Base-by-base conservation (phyloP, 1,284 basidiomycete species). In the Ganoderma sinense region DNA sequence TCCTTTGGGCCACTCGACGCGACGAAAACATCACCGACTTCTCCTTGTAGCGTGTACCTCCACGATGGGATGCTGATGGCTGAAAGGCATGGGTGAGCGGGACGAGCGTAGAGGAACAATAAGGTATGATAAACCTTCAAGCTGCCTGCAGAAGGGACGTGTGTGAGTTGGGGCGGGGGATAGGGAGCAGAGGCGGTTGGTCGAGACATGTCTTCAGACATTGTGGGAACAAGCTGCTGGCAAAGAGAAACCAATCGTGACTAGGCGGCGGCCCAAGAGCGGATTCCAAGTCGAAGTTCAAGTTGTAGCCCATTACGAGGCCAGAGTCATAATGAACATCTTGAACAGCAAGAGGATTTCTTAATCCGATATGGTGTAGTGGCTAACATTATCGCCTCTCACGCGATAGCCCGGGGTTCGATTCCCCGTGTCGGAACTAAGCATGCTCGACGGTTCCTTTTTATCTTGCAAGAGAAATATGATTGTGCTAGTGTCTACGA, bases 31-130 rank as follows among this genome's bases (percentile, higher is more conserved):
- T 31, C 51, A n/a, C 76, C 29, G 55, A 79, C 78, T 79, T 79
- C 64, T 79, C 78, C 70, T 79, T 79, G 66, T 79, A 77, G 1
- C 75, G 71, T 29, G 73, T 71, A 6, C 71, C 51, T 39, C 51
- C 73, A 8, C 76, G 71, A 43, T 71, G 72, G 2, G 56, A 56
- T 20, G 11, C 31, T 11, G 26, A 31, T 11, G 23, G 18, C 16
- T 18, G 31, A 20, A 1, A 26, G 31, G 26, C 6, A 45, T 31
- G 2, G 31, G 7, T n/a, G 23, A 36, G 33, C 20, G 26, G 16
- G 16, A 10, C 23, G 41, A 23, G 13, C 48, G 10, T 26, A 26
- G 48, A 2, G 23, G 23, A 11, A 18, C 18, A 23, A 60, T 8
- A 31, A 14, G 7, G 40, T 23, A 16, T 2, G 53, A 7, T 16